Conservation (phyloP, 495 filamentous ascomycete species). For the Daldinia decipiens region DNA sequence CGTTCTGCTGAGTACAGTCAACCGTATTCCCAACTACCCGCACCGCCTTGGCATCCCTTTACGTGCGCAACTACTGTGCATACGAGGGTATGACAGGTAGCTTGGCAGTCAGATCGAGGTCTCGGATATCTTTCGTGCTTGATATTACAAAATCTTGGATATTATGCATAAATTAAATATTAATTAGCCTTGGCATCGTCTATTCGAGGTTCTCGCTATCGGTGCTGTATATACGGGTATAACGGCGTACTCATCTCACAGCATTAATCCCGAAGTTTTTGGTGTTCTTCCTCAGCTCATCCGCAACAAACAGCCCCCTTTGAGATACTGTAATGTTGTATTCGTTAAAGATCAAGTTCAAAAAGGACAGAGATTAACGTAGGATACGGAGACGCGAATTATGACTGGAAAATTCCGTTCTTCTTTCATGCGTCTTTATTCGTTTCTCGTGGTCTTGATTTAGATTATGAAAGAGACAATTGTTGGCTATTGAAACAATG, state of each 20-base stretch:
- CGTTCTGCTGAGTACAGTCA: conserved; percentile 29
- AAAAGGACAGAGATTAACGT: neutral
- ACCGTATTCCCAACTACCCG: conserved; percentile 7
- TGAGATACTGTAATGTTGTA: neutral
- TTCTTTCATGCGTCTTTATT: neutral
- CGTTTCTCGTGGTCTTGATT: neutral
- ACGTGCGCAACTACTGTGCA: conserved; percentile 31
- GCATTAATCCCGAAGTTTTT: neutral
- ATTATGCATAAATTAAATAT: neutral
- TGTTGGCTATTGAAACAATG: conserved; percentile 7
- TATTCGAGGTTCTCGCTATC: conserved; percentile 6
- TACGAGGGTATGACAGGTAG: conserved; percentile 27
- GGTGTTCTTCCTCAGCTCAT: neutral
- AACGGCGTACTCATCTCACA: neutral
- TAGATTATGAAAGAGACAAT: neutral
- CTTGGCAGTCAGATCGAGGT: conserved; percentile 42
- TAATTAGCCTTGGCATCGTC: conserved; percentile 26
- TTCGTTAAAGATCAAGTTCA: neutral
- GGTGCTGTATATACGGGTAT: conserved; percentile 1
- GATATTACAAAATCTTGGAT: conserved; percentile 28
- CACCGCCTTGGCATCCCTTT: conserved; percentile 31
- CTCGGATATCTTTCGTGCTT: conserved; percentile 13
- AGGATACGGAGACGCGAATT: neutral
- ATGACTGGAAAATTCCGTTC: neutral
- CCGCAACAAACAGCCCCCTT: neutral